Evolutionary conservation across 345 rosid genomes (phyloP), one percentile per base, ranked within the genome.

Genomic region (Alliaria petiolata): DNA sequence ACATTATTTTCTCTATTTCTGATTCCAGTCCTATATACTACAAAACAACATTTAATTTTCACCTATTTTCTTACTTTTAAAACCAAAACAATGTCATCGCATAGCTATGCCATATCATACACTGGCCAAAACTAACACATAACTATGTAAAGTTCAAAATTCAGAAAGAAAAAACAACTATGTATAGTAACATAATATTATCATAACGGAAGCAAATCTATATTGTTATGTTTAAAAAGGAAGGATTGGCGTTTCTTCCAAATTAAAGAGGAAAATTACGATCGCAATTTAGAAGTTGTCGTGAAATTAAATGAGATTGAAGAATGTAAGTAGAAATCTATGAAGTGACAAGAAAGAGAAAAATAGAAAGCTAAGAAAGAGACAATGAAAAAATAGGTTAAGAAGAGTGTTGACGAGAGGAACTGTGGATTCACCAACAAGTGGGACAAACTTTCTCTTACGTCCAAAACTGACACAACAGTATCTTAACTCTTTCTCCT

Each of bases 401-500:
- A 58, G 47, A 74, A 66, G 58, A 52, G 74, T 67, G 74, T 75
- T 75, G 78, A 67, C 74, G 42, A 67, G 50, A 51, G 74, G 68
- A 46, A 75, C 78, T 75, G 78, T 74, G 73, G 73, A 74, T 74
- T 67, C 63, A 74, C 78, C 78, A 68, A 75, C 78, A 75, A 75
- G 58, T 75, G 74, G 74, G 78, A 75, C 78, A 75, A 75, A 75
- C 64, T 75, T 68, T 67, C 50, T 68, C 69, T 62, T 61, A 68
- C 58, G 68, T 75, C 74, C 35, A 44, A 75, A 75, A 52, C 78
- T 75, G 74, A 75, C 74, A 67, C 69, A 61, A 75, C 64, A 75
- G 78, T 75, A 33, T 61, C 34, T 68, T 68, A 75, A 75, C 78
- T 75, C 78, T 46, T 51, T 59, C 62, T 67, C 47, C 60, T 66